Conservation (phyloP, 2,329 filamentous ascomycete genomes). For the Daldinia sp. region DNA sequence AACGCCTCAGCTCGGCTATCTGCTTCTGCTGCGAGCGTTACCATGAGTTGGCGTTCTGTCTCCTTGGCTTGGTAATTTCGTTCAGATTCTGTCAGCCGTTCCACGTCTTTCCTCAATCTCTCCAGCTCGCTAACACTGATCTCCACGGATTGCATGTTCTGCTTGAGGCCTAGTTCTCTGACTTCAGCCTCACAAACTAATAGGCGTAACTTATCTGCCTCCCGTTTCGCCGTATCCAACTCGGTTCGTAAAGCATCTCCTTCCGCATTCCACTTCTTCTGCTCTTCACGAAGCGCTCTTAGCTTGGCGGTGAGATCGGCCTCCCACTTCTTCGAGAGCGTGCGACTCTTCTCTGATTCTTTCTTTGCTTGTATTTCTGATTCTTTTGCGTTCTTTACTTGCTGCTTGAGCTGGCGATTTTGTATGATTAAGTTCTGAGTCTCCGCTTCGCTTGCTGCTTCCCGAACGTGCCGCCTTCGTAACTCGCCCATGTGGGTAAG, state of each 20-base stretch:
- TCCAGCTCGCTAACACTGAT: slow-evolving; percentile 71
- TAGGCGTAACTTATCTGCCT: slow-evolving; percentile 73
- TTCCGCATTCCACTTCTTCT: slow-evolving; percentile 72
- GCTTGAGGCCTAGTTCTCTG: slow-evolving; percentile 72
- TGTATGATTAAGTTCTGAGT: slow-evolving; percentile 83
- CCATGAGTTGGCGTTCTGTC: slow-evolving; percentile 67
- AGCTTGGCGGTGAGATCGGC: slow-evolving; percentile 76
- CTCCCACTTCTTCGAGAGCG: slow-evolving; percentile 83
- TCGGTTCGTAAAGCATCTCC: slow-evolving; percentile 68
- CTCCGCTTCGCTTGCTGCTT: slow-evolving; percentile 83
- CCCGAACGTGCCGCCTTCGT: slow-evolving; percentile 78
- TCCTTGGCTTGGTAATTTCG: slow-evolving; percentile 74
- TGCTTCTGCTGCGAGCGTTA: slow-evolving; percentile 69
- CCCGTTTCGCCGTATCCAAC: slow-evolving; percentile 67
- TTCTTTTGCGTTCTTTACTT: slow-evolving; percentile 79
- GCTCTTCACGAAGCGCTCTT: slow-evolving; percentile 74
- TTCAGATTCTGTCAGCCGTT: slow-evolving; percentile 70
- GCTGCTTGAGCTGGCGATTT: slow-evolving; percentile 78
- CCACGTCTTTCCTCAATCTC: slow-evolving; percentile 68
- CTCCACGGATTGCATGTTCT: slow-evolving; percentile 73
- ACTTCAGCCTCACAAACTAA: slow-evolving; percentile 77
- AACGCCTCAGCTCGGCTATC: slow-evolving; percentile 70
- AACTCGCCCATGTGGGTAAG: slow-evolving; percentile 84
- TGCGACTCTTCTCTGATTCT: slow-evolving; percentile 78
- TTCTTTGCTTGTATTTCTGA: slow-evolving; percentile 76